A percentile compares a stretch with the other conserved stretches of the same genome.
Conservation (phyloP, 1,284 basidiomycete genomes). For the Cutaneotrichosporon curvatum region DNA sequence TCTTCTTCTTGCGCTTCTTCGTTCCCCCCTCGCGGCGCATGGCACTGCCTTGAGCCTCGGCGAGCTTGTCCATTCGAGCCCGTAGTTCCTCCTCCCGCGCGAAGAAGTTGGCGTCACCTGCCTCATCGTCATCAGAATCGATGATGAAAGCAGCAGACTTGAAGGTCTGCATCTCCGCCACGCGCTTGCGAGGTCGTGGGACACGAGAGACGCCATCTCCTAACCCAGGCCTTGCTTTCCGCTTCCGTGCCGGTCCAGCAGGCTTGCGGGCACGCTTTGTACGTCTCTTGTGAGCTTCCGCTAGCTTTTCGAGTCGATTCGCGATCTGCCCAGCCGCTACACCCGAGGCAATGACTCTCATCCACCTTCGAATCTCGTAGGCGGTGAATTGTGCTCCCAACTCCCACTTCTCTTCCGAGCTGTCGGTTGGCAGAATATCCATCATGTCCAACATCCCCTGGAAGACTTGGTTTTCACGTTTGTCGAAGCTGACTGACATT, state of each 20-base stretch:
- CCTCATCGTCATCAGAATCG: conserved; percentile 67
- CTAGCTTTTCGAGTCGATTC: too few species aligned
- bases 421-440: too few species aligned
- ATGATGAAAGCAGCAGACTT: conserved; percentile 84
- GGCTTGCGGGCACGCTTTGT: too few species aligned
- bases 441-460: too few species aligned
- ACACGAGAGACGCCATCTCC: conserved; percentile 5
- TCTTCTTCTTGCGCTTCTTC: conserved; percentile 34
- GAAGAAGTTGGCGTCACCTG: conserved; percentile 58
- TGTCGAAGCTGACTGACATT: too few species aligned
- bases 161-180: conserved; percentile 60
- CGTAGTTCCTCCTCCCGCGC: conserved; percentile 60
- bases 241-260: conserved; percentile 47
- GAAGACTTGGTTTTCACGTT: too few species aligned
- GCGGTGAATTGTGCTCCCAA: too few species aligned
- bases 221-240: conserved; percentile 6
- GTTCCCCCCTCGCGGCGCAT: conserved; percentile 25
- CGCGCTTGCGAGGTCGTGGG: conserved; percentile 34
- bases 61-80: conserved; percentile 51
- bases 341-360: too few species aligned
- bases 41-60: conserved; percentile 43
- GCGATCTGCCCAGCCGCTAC: too few species aligned
- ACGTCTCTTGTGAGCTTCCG: too few species aligned
- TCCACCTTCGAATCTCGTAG: too few species aligned
- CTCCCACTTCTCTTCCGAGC: too few species aligned